Evolutionary conservation across 805 yeast genomes (phyloP), one percentile per base, ranked within the genome.

Genomic region (Saturnispora gosingensis): DNA sequence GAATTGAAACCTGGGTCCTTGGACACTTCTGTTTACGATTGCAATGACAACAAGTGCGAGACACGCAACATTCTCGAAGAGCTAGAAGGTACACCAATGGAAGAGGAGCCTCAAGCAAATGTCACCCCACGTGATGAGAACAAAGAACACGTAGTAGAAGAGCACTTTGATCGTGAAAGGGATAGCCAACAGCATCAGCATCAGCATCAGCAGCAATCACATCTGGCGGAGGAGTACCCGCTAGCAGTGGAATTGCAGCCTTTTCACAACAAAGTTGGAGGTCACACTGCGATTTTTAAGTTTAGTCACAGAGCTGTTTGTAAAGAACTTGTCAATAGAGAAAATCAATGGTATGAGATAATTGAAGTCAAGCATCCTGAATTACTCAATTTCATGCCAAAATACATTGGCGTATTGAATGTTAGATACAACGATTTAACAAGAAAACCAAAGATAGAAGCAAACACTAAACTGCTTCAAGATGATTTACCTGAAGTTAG

Each of bases 251-350:
- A 91, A 64, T 69, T 91, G 53, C 80, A 87, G 50, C 98, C 98
- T 1, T 91, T 90, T 68, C 82, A 83, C 51, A 89, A 93, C 64
- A 89, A 87, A 63, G 98, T 93, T 22, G 99, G 99, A 7, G 99
- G 99, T 0, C 99, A 93, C 65, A 91, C 97, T 0, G 97, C 97
- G 1, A 89, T 93, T 35, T 93, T 91, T 70, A 78, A 91, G 57
- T 93, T 93, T 64, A 85, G 95, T 4, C 86, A 82, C 58, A 74
- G 87, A 53, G 98, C 97, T 0, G 96, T 93, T 16, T 93, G 98
- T 67, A 93, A 93, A 67, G 93, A 93, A 0, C 72, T 95, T 54
- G 88, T 89, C 54, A 88, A 87, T 60, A 75, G 96, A 52, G 99
- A 93, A 63, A 88, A 93, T 67, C 69, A 74, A 55, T 90, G 96